These are phyloP conservation scores for Ceratocystis eucalypticola DNA, from an alignment of 2,329 filamentous ascomycete species.

Conservation along the genomic window DNA sequence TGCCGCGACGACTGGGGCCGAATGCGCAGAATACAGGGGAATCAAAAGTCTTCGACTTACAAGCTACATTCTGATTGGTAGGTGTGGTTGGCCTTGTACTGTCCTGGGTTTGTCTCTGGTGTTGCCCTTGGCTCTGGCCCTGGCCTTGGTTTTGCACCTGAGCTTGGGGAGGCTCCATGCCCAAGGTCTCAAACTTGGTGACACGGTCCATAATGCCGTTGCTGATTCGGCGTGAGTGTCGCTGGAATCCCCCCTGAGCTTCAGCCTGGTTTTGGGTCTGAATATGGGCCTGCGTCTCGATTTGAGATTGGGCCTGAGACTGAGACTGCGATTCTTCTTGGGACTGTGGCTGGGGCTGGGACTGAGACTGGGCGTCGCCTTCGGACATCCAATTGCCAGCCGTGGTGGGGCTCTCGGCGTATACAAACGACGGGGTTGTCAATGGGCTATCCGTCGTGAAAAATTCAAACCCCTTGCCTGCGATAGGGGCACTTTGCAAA, in stretches of 20 bases:
- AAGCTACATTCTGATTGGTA: constrained; percentile 37
- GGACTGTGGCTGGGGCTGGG: constrained; percentile 28
- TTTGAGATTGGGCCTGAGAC: constrained; percentile 21
- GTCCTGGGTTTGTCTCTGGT: neutral
- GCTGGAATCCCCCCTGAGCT: constrained; percentile 25
- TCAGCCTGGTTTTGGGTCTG: constrained; percentile 22
- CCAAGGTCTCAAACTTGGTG: constrained; percentile 43
- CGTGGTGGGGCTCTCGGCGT: constrained; percentile 32
- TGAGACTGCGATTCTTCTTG: constrained; percentile 9
- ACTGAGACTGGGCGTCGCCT: constrained; percentile 27
- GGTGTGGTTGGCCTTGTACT: constrained; percentile 12
- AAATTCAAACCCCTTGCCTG: constrained; percentile 37
- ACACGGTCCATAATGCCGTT: constrained; percentile 48
- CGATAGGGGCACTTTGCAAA: constrained; percentile 21
- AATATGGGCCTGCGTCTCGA: constrained; percentile 34
- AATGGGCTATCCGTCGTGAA: constrained; percentile 34
- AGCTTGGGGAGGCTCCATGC: constrained; percentile 8
- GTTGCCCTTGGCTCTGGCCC: constrained; percentile 5
- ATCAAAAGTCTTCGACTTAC: constrained; percentile 32
- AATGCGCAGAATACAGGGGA: neutral
- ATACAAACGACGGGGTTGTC: constrained; percentile 38
- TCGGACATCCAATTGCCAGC: constrained; percentile 39
- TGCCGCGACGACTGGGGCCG: neutral
- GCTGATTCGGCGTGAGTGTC: constrained; percentile 37
- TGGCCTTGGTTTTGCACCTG: constrained; percentile 6